Percentiles rank a stretch among this genome's conserved stretches.
phyloP scores from a whole-genome alignment of 306 rosid genomes.

The Citrullus mucosospermus region DNA sequence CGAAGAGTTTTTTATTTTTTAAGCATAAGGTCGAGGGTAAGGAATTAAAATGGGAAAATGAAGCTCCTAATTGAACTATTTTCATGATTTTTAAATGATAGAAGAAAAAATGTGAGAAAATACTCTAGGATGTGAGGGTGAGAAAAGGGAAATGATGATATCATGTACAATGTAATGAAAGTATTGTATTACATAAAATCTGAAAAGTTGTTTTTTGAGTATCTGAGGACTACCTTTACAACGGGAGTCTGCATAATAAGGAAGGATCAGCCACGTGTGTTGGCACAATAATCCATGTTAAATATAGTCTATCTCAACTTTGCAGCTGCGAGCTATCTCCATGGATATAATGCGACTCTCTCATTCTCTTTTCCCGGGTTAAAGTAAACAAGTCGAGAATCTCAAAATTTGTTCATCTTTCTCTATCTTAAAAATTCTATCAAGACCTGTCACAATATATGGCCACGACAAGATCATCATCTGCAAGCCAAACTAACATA shows the following conservation, averaged over 20 bases:
- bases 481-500: background rate
- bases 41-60: background rate
- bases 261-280: constrained; percentile 8
- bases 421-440: constrained; percentile 4
- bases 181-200: constrained; percentile 9
- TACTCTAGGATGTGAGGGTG: background rate
- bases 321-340: constrained; percentile 6
- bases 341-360: background rate
- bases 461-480: background rate
- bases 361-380: background rate
- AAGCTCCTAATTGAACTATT: background rate
- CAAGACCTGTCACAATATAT: constrained; percentile 6
- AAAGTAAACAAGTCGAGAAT: constrained; percentile 1
- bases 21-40: background rate
- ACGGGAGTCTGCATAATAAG: constrained; percentile 5
- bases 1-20: background rate
- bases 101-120: background rate
- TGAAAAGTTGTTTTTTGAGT: constrained; percentile 3
- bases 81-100: background rate
- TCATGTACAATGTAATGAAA: constrained; percentile 8
- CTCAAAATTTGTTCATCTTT: constrained; percentile 7
- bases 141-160: background rate
- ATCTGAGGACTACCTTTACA: constrained; percentile 13
- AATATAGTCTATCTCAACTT: constrained; percentile 8
- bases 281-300: constrained; percentile 8